These are phyloP conservation scores for Eucalyptus pauciflora DNA, from an alignment of 345 rosid species.

Conservation along the genomic window DNA sequence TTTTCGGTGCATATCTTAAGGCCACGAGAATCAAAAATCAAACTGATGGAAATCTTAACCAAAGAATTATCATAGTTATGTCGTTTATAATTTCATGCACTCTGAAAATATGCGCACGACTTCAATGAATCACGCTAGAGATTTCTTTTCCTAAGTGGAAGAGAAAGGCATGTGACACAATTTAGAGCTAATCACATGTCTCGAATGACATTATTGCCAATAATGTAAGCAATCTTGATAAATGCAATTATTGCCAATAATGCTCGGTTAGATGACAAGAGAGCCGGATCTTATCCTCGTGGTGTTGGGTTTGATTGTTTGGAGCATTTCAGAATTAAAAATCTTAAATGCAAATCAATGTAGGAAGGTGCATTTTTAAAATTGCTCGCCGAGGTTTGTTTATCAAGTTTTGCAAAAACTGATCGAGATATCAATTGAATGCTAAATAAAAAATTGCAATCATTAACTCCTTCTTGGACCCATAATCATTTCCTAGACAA, in stretches of 20 bases:
- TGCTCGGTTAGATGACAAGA: not conserved
- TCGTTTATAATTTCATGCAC: no score
- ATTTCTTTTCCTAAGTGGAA: not conserved
- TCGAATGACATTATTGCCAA: no score
- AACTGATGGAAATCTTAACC: not conserved
- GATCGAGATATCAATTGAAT: not conserved
- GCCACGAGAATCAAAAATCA: not conserved
- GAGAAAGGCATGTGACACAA: not conserved
- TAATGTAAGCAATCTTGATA: not conserved
- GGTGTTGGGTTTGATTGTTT: not conserved
- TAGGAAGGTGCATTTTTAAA: not conserved
- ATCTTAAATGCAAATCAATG: not conserved
- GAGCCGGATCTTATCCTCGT: not conserved
- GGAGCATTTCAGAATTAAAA: not conserved
- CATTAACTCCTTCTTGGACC: not conserved
- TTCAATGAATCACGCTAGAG: no score
- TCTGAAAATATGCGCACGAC: not conserved
- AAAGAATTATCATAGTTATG: not conserved
- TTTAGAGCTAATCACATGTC: not conserved
- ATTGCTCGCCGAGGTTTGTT: rapidly evolving
- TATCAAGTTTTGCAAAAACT: not conserved
- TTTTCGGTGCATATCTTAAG: not conserved
- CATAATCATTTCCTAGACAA: not conserved
- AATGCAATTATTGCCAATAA: not conserved
- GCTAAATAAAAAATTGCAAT: no score